These are phyloP conservation scores for Adansonia madagascariensis DNA, from an alignment of 441 rosid genomes.

Conservation along the genomic window DNA sequence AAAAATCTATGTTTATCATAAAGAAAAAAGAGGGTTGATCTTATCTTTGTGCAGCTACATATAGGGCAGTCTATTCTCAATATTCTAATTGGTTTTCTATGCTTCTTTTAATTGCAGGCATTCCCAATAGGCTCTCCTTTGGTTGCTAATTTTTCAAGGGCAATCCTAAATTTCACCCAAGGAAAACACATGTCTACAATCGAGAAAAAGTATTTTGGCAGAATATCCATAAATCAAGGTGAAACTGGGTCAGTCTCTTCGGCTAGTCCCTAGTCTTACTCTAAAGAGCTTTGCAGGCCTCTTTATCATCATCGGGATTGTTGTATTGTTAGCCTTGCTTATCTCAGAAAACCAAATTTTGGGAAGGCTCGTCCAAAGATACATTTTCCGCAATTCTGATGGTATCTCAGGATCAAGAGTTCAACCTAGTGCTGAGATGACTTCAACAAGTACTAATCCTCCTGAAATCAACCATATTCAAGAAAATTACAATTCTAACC, in stretches of 20 bases:
- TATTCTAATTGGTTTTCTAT: background rate
- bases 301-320: slow-evolving; percentile 10
- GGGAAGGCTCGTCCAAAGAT: background rate
- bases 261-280: slow-evolving; percentile 11
- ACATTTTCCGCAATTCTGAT: background rate
- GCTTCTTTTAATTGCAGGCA: background rate
- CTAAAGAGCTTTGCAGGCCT: slow-evolving; percentile 21
- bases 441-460: background rate
- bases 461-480: background rate
- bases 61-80: background rate
- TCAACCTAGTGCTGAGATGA: background rate
- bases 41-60: no score
- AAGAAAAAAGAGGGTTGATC: no score
- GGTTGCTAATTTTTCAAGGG: slow-evolving; percentile 19
- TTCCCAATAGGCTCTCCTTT: slow-evolving; percentile 8
- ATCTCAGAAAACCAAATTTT: background rate
- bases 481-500: background rate
- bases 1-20: no score
- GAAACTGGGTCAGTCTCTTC: background rate
- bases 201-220: slow-evolving; percentile 24
- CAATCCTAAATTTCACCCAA: slow-evolving; percentile 20
- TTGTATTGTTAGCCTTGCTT: slow-evolving; percentile 17
- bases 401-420: background rate
- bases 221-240: background rate
- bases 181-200: background rate